A percentile compares a stretch with the other conserved stretches of the same genome.
These are phyloP conservation scores for Apiospora pterosperma DNA, from an alignment of 2,329 filamentous ascomycete species.

Conservation along the genomic window DNA sequence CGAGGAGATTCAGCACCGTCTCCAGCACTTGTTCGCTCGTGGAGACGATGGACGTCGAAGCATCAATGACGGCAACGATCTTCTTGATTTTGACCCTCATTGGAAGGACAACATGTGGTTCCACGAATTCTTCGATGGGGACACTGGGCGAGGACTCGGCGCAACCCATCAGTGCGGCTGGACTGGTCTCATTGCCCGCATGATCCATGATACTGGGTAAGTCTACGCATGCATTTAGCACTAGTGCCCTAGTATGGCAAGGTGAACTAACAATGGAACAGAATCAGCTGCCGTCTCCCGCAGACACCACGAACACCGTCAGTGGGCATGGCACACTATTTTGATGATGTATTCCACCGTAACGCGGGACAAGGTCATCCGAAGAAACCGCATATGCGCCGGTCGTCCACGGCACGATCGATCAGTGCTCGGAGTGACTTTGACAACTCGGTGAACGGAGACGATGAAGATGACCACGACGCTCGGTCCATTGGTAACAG, in stretches of 20 bases:
- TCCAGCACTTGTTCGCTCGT: slow-evolving; percentile 86
- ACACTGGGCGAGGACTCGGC: slow-evolving; percentile 82
- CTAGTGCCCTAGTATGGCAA: neutral
- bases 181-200: slow-evolving; percentile 91
- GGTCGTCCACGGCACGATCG: slow-evolving; percentile 78
- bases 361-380: slow-evolving; percentile 33
- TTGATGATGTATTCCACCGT: slow-evolving; percentile 81
- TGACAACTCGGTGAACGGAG: slow-evolving; percentile 45
- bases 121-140: slow-evolving; percentile 96
- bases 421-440: slow-evolving; percentile 84
- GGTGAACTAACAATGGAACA: slow-evolving; percentile 42
- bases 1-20: slow-evolving; percentile 89
- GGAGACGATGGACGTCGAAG: slow-evolving; percentile 83
- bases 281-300: slow-evolving; percentile 83
- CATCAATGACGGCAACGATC: slow-evolving; percentile 80
- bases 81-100: slow-evolving; percentile 84
- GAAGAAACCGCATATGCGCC: slow-evolving; percentile 57
- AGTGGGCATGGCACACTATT: slow-evolving; percentile 85
- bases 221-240: slow-evolving; percentile 26
- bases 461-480: slow-evolving; percentile 37
- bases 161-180: slow-evolving; percentile 95
- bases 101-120: slow-evolving; percentile 97
- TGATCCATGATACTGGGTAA: slow-evolving; percentile 97
- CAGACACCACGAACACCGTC: slow-evolving; percentile 89
- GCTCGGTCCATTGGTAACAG: slow-evolving; percentile 31